Base-by-base conservation (phyloP, 208 protist genomes). In the Crithidia mellificae region DNA sequence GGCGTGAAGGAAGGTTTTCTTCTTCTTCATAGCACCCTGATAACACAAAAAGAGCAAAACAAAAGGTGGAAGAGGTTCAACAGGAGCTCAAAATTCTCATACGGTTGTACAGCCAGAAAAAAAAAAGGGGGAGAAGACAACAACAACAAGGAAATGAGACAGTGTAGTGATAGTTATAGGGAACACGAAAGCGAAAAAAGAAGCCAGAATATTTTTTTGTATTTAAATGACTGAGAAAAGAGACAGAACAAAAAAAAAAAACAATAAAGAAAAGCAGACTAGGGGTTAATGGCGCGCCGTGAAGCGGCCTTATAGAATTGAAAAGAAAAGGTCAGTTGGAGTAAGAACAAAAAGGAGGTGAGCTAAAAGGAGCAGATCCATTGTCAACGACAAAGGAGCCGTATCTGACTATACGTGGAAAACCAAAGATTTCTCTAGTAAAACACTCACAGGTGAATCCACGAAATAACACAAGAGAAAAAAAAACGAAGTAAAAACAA, bases 41-140 rank as follows among this genome's bases (percentile, higher is more conserved):
- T 22, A 2, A 2, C 6, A 57, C 32, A 29, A 4, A 15, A 57
- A 14, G 11, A 12, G 15, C 14, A 57, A 57, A 39, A 8, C 6
- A 43, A 39, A 22, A 53, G 22, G 49, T n/a, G 44, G 68, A 38
- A 38, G 30, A 47, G 57, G 59, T 12, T 41, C 36, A 6, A 46
- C 8, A 12, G 14, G 4, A 6, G 41, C 15, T 4, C 41, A 46
- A 15, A 15, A 4, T n/a, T 46, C 17, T 46, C 41, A 46, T n/a
- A 5, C 8, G 41, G 41, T 20, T 12, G 8, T 46, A 15, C n/a
- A n/a, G n/a, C n/a, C n/a, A 12, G 41, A n/a, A 46, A 17, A n/a
- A 46, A 46, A 57, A 22, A 36, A 36, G 46, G 15, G 46, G 68
- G 47, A 32, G 22, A 25, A 64, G 61, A 55, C 55, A 74, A 56